Conservation (phyloP, 495 filamentous ascomycete genomes). For the Penicillium silybi region DNA sequence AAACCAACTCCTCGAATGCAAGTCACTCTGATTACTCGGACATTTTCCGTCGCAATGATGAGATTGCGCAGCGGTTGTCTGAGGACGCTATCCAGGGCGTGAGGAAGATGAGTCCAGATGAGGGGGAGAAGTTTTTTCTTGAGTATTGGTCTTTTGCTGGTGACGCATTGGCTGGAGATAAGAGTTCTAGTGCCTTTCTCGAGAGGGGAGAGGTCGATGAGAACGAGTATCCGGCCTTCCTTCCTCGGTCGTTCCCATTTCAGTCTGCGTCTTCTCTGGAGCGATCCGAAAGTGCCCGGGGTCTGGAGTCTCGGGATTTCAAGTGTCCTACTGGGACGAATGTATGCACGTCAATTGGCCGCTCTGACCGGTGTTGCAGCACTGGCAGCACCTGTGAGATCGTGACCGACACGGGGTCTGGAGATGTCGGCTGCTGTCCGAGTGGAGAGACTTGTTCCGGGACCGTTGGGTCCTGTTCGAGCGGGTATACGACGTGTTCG, state of each 20-base stretch:
- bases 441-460: conserved; percentile 64
- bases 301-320: conserved; percentile 49
- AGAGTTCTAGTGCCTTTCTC: neutral
- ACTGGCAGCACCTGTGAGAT: conserved; percentile 62
- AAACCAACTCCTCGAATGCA: neutral
- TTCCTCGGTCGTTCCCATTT: conserved; percentile 28
- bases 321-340: conserved; percentile 68
- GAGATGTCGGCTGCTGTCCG: conserved; percentile 84
- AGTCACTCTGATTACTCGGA: neutral
- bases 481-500: conserved; percentile 64
- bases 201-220: neutral
- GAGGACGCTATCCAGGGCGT: conserved; percentile 35
- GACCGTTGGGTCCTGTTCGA: conserved; percentile 57
- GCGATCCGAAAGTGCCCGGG: neutral
- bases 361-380: conserved; percentile 73
- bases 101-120: conserved; percentile 75
- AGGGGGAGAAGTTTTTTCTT: conserved; percentile 79
- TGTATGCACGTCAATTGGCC: conserved; percentile 63
- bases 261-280: conserved; percentile 40
- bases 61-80: conserved; percentile 14
- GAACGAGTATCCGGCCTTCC: neutral
- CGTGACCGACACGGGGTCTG: conserved; percentile 68
- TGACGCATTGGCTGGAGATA: too few relatives aligned
- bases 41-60: conserved; percentile 24
- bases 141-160: conserved; percentile 57